Percentiles rank a stretch among this genome's conserved stretches.
Evolutionary conservation across 2,329 filamentous ascomycete genomes (phyloP).

Genomic region (Dothistroma septosporum): DNA sequence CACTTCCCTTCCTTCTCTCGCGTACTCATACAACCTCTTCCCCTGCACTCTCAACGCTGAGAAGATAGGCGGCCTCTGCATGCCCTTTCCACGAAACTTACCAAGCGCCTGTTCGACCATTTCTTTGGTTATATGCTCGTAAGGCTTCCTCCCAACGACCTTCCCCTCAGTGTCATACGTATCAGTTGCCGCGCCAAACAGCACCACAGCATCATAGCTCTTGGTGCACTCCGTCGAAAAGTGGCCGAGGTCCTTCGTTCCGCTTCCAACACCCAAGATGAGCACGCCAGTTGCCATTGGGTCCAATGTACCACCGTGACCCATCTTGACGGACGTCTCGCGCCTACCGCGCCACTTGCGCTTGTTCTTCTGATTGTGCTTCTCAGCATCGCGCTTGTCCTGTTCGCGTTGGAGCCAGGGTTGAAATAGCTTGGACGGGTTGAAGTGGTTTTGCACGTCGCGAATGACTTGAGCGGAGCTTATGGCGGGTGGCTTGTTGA

Average conservation of each 20-base stretch:
- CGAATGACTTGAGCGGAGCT: slow-evolving; percentile 89
- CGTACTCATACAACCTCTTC: slow-evolving; percentile 94
- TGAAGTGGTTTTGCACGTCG: slow-evolving; percentile 79
- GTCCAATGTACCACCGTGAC: slow-evolving; percentile 92
- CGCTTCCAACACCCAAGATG: slow-evolving; percentile 79
- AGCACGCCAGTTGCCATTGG: slow-evolving; percentile 90
- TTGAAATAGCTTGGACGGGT: slow-evolving; percentile 71
- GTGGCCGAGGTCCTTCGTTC: slow-evolving; percentile 73
- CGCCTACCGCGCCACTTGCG: slow-evolving; percentile 44
- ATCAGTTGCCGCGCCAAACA: slow-evolving; percentile 91
- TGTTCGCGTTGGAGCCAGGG: slow-evolving; percentile 68
- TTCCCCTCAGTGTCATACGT: slow-evolving; percentile 86
- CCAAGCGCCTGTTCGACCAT: slow-evolving; percentile 72
- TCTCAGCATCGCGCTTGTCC: slow-evolving; percentile 53
- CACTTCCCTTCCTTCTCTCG: slow-evolving; percentile 79
- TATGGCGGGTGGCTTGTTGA: slow-evolving; percentile 85
- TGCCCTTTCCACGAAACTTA: slow-evolving; percentile 74
- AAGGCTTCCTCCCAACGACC: slow-evolving; percentile 68
- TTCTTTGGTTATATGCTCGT: slow-evolving; percentile 75
- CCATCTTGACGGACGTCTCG: slow-evolving; percentile 78
- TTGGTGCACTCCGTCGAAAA: slow-evolving; percentile 83
- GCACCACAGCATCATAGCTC: slow-evolving; percentile 80
- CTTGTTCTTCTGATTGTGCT: slow-evolving; percentile 56
- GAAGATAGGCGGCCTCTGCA: slow-evolving; percentile 88
- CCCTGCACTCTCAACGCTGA: slow-evolving; percentile 90